A percentile compares a stretch with the other conserved stretches of the same genome.
phyloP scores from a whole-genome alignment of 1,284 basidiomycete genomes.

The Tilletia walkeri region DNA sequence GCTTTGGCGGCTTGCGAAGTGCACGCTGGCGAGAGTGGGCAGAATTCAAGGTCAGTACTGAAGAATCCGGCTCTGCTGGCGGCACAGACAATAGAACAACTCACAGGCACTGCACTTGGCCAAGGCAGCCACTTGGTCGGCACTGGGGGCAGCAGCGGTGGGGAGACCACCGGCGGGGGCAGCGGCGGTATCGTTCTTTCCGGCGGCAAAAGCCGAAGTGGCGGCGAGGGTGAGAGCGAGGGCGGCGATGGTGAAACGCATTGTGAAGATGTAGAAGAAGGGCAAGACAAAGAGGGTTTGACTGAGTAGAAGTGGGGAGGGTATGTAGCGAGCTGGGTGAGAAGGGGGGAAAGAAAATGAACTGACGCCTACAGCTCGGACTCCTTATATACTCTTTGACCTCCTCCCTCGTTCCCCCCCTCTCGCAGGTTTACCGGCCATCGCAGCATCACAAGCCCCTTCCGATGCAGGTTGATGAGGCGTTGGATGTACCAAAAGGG shows the following conservation, averaged over 20 bases:
- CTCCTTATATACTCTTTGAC: no score
- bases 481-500: no score
- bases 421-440: no score
- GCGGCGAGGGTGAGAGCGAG: constrained; percentile 7
- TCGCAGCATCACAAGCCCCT: no score
- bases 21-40: not conserved
- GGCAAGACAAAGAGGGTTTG: no score
- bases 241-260: not conserved
- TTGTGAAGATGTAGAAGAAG: not conserved
- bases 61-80: no score
- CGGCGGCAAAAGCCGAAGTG: not conserved
- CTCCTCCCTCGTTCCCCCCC: no score
- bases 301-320: no score
- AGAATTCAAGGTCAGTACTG: not conserved
- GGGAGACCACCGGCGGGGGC: not conserved
- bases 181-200: not conserved
- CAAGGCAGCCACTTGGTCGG: not conserved
- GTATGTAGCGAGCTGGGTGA: no score
- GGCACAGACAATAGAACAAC: not conserved
- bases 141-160: not conserved
- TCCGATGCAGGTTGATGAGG: no score
- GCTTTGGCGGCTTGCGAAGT: not conserved
- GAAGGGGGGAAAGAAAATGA: no score
- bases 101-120: not conserved
- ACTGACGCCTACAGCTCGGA: no score